Evolutionary conservation across 2,329 filamentous ascomycete species (phyloP).

Genomic region (Ophiostoma ulmi): DNA sequence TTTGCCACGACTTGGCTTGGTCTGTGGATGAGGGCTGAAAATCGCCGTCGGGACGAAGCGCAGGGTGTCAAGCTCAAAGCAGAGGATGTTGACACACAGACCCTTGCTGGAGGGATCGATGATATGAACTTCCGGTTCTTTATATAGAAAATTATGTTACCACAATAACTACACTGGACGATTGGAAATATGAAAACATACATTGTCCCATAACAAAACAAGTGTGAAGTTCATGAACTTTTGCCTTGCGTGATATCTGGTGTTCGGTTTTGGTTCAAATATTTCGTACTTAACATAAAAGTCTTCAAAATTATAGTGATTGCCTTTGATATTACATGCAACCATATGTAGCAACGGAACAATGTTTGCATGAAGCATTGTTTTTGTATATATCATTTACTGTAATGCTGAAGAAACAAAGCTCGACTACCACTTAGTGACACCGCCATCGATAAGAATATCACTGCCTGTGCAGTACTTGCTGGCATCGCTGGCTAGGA

Average conservation of each 20-base stretch:
- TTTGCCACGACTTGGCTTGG: background rate
- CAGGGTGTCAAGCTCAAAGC: constrained; percentile 3
- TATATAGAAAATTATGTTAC: background rate
- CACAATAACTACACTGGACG: no score
- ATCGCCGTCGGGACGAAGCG: background rate
- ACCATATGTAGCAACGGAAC: no score
- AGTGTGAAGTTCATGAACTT: no score
- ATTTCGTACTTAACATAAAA: no score
- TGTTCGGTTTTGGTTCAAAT: no score
- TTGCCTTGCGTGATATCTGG: no score
- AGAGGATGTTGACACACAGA: constrained; percentile 9
- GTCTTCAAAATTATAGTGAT: no score
- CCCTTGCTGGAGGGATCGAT: background rate
- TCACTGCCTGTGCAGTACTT: constrained; percentile 30
- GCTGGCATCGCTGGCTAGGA: constrained; percentile 57
- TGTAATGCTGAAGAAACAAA: background rate
- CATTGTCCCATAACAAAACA: no score
- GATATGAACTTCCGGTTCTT: background rate
- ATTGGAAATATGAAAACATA: no score
- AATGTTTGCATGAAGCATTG: no score
- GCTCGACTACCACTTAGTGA: constrained; percentile 24
- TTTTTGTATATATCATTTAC: background rate
- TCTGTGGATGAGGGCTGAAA: constrained; percentile 12
- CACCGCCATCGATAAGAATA: constrained; percentile 26
- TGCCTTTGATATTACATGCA: no score